Conservation (phyloP, 2,329 filamentous ascomycete genomes). For the Rhinocladiella mackenziei region DNA sequence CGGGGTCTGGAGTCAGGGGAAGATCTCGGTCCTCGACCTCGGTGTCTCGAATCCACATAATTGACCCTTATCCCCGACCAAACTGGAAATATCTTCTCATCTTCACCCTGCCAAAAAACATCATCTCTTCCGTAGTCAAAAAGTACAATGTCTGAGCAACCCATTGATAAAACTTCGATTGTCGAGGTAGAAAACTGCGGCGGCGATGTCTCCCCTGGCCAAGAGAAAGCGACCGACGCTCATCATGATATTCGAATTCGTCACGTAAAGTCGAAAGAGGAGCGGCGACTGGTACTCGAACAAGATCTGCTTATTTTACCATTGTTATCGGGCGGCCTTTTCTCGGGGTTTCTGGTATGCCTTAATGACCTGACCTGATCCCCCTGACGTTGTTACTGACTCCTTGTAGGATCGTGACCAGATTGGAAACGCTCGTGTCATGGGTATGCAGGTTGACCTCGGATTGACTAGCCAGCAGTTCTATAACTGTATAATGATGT, state of each 20-base stretch:
- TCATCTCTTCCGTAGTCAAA: neutral
- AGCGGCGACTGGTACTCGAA: slow-evolving; percentile 5
- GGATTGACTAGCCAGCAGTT: slow-evolving; percentile 7
- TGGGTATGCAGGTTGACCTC: slow-evolving; percentile 16
- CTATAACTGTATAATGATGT: slow-evolving; percentile 18
- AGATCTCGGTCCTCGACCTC: too few species aligned
- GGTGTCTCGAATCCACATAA: neutral
- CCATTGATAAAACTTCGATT: too few species aligned
- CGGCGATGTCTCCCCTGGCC: neutral
- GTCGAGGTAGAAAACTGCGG: neutral
- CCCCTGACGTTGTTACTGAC: too few species aligned
- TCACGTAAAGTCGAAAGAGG: slow-evolving; percentile 4
- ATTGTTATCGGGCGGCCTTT: slow-evolving; percentile 1
- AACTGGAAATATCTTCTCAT: too few species aligned
- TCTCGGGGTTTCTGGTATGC: slow-evolving; percentile 2
- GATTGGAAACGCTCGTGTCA: slow-evolving; percentile 16
- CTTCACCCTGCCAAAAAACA: neutral
- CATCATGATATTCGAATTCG: neutral
- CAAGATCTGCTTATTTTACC: slow-evolving; percentile 12
- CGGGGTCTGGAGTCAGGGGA: too few species aligned
- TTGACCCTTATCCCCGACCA: too few species aligned
- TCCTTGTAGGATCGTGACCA: slow-evolving; percentile 15
- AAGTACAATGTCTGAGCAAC: too few species aligned
- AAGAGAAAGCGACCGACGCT: neutral
- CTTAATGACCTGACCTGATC: neutral